Evolutionary conservation across 2,329 filamentous ascomycete species (phyloP).

Genomic region (Fusarium sp.): DNA sequence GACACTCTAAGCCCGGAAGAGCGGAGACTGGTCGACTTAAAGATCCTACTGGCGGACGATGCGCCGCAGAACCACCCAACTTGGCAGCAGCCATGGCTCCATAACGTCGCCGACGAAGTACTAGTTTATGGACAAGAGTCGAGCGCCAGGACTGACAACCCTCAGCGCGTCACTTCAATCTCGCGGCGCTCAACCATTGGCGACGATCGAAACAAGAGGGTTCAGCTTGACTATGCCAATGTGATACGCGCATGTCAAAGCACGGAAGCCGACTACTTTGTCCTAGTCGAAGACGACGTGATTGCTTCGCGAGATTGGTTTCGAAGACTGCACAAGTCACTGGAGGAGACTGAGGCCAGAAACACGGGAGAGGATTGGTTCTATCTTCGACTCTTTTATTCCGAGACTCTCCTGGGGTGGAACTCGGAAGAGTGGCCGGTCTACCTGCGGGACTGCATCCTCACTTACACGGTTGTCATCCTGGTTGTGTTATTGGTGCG

Average conservation of each 20-base stretch:
- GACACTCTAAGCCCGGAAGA: constrained; percentile 45
- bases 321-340: constrained; percentile 31
- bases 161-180: constrained; percentile 22
- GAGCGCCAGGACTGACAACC: background rate
- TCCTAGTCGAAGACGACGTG: constrained; percentile 50
- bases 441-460: constrained; percentile 38
- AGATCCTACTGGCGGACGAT: constrained; percentile 48
- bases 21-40: constrained; percentile 43
- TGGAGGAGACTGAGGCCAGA: constrained; percentile 38
- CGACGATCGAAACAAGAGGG: constrained; percentile 40
- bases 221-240: constrained; percentile 46
- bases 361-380: constrained; percentile 42
- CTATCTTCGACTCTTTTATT: constrained; percentile 52
- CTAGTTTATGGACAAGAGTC: constrained; percentile 42
- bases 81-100: constrained; percentile 47
- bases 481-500: constrained; percentile 24
- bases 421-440: constrained; percentile 49
- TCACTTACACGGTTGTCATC: constrained; percentile 33
- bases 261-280: constrained; percentile 44
- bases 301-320: constrained; percentile 49
- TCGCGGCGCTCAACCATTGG: constrained; percentile 18
- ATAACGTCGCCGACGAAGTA: constrained; percentile 45
- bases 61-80: constrained; percentile 43
- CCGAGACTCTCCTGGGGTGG: constrained; percentile 52
- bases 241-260: constrained; percentile 43